A percentile compares a stretch with the other conserved stretches of the same genome.
Conservation (phyloP, 192 early-diverging fungal species). For the Coemansia sp. region DNA sequence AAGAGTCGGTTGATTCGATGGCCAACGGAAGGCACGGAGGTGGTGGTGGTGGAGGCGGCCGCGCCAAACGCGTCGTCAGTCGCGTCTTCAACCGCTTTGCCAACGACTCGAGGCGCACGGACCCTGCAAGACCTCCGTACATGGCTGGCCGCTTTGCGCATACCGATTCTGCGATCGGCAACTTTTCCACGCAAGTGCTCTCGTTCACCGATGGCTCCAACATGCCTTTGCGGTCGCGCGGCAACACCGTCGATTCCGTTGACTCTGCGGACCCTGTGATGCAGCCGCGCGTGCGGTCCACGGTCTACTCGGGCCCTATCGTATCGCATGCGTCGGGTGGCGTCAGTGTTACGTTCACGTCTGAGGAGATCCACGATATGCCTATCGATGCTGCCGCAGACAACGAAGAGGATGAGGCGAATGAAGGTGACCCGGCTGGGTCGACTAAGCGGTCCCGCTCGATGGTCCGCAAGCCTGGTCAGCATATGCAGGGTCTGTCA, state of each 20-base stretch:
- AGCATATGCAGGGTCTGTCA: not conserved
- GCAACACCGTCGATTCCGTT: conserved; percentile 26
- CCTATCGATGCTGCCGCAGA: conserved; percentile 12
- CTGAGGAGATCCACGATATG: conserved; percentile 42
- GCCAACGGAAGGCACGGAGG: no score
- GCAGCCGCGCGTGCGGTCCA: conserved; percentile 34
- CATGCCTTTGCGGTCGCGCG: conserved; percentile 7
- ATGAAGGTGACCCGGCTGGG: not conserved
- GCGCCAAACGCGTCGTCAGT: conserved; percentile 47
- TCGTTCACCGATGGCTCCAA: conserved; percentile 17
- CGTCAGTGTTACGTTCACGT: conserved; percentile 50
- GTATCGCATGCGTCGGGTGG: conserved; percentile 42
- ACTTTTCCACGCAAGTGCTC: conserved; percentile 40
- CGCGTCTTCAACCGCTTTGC: conserved; percentile 33
- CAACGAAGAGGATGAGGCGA: conserved; percentile 16
- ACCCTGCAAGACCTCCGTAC: conserved; percentile 13
- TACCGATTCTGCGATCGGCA: conserved; percentile 42
- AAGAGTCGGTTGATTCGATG: conserved; percentile 16
- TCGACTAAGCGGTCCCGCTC: conserved; percentile 19
- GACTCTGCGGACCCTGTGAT: conserved; percentile 16
- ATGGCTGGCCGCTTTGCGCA: conserved; percentile 44
- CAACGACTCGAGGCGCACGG: conserved; percentile 9
- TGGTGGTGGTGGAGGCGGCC: not conserved
- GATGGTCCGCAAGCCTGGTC: conserved; percentile 1
- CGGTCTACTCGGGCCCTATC: conserved; percentile 46